Conservation (phyloP, 805 yeast species). For the Komagataella populi region DNA sequence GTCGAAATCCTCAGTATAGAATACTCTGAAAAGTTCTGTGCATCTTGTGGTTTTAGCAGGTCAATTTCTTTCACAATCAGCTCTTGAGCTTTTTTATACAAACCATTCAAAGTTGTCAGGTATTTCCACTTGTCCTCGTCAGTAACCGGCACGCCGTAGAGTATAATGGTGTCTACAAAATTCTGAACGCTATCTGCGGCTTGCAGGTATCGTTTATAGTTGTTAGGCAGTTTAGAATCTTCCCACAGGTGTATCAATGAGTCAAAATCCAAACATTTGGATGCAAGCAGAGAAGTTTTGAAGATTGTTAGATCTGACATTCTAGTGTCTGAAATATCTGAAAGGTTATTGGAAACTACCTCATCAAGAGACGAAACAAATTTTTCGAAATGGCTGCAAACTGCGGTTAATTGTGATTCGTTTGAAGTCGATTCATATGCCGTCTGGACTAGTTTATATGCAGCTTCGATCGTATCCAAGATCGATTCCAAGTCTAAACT, state of each 20-base stretch:
- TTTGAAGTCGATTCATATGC: conserved; percentile 12
- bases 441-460: conserved; percentile 12
- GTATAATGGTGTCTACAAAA: conserved; percentile 22
- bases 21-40: conserved; percentile 16
- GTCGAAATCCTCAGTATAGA: conserved; percentile 16
- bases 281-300: conserved; percentile 15
- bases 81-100: conserved; percentile 26
- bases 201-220: conserved; percentile 23
- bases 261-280: conserved; percentile 15
- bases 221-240: conserved; percentile 11
- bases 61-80: conserved; percentile 10
- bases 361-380: conserved; percentile 8
- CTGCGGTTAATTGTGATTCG: conserved; percentile 1
- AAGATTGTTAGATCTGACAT: conserved; percentile 3
- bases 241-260: conserved; percentile 22
- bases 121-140: conserved; percentile 23
- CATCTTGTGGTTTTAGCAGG: conserved; percentile 7
- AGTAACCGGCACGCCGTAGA: conserved; percentile 5
- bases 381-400: neutral
- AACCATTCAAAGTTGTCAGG: conserved; percentile 21
- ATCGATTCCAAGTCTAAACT: conserved; percentile 6
- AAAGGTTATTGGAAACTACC: conserved; percentile 6
- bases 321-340: conserved; percentile 7
- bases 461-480: conserved; percentile 14
- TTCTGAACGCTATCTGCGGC: conserved; percentile 31